Evolutionary conservation across 192 early-diverging fungal genomes (phyloP).

Genomic region (Pilobolus umbonatus): DNA sequence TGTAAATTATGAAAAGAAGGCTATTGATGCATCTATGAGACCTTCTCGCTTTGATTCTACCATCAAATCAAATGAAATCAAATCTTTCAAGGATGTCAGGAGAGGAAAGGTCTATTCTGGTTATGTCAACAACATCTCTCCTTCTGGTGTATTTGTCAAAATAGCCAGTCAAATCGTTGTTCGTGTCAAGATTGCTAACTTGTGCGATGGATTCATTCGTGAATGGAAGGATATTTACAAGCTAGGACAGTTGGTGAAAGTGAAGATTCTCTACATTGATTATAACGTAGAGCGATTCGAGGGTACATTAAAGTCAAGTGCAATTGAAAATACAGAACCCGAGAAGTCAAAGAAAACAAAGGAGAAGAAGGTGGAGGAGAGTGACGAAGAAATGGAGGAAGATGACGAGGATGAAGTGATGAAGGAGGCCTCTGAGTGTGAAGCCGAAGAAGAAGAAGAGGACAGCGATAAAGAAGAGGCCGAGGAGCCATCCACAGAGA

Average conservation of each 20-base stretch:
- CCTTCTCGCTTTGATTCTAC: constrained; percentile 45
- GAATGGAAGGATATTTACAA: constrained; percentile 75
- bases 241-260: constrained; percentile 73
- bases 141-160: constrained; percentile 71
- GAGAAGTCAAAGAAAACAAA: constrained; percentile 33
- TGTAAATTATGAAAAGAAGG: constrained; percentile 46
- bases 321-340: constrained; percentile 27
- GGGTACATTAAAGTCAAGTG: constrained; percentile 66
- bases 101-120: constrained; percentile 66
- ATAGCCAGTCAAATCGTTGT: constrained; percentile 59
- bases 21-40: constrained; percentile 62
- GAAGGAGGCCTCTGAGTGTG: constrained; percentile 21
- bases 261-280: constrained; percentile 61
- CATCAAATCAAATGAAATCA: constrained; percentile 41
- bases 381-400: constrained; percentile 31
- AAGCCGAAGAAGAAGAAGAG: constrained; percentile 26
- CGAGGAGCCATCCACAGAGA: constrained; percentile 26
- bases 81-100: constrained; percentile 48
- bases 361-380: constrained; percentile 36
- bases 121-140: constrained; percentile 64
- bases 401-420: constrained; percentile 34
- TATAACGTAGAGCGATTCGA: constrained; percentile 55
- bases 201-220: constrained; percentile 82
- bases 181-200: constrained; percentile 80
- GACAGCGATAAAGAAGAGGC: constrained; percentile 31